Evolutionary conservation across 768 basidiomycete genomes (phyloP).

Genomic region (Podaxis rugospora): DNA sequence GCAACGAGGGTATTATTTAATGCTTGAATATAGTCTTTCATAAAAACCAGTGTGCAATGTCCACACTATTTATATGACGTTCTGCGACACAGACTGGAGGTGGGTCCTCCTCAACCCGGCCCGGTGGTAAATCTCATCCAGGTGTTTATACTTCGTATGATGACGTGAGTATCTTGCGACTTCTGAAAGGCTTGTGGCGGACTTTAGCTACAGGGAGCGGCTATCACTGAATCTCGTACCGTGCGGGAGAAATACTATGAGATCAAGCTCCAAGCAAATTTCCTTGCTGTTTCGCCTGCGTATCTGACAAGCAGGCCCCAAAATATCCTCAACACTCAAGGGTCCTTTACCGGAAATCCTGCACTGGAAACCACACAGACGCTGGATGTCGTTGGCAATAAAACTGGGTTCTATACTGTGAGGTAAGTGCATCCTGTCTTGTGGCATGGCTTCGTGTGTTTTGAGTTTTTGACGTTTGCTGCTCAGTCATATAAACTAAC

Average conservation of each 20-base stretch:
- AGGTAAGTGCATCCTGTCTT: constrained; percentile 20
- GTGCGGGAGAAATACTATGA: constrained; percentile 52
- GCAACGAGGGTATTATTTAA: not conserved
- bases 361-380: constrained; percentile 46
- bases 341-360: constrained; percentile 43
- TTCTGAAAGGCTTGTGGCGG: not conserved
- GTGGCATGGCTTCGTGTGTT: not conserved
- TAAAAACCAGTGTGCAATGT: constrained; percentile 42
- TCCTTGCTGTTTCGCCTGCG: constrained; percentile 45
- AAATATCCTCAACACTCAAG: constrained; percentile 35
- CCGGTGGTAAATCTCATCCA: constrained; percentile 15
- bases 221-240: constrained; percentile 47
- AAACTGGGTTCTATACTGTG: constrained; percentile 44
- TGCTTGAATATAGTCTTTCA: constrained; percentile 34
- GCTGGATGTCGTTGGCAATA: constrained; percentile 41
- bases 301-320: constrained; percentile 43
- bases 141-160: constrained; percentile 43
- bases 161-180: constrained; percentile 25
- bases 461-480: constrained; percentile 14
- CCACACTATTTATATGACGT: constrained; percentile 51
- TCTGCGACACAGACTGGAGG: constrained; percentile 50
- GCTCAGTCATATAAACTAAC: constrained; percentile 38
- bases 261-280: constrained; percentile 46
- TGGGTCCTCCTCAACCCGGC: constrained; percentile 32
- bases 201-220: constrained; percentile 32